These are phyloP conservation scores for Plectranthus barbatus DNA, from an alignment of 257 asterid genomes.

Conservation along the genomic window DNA sequence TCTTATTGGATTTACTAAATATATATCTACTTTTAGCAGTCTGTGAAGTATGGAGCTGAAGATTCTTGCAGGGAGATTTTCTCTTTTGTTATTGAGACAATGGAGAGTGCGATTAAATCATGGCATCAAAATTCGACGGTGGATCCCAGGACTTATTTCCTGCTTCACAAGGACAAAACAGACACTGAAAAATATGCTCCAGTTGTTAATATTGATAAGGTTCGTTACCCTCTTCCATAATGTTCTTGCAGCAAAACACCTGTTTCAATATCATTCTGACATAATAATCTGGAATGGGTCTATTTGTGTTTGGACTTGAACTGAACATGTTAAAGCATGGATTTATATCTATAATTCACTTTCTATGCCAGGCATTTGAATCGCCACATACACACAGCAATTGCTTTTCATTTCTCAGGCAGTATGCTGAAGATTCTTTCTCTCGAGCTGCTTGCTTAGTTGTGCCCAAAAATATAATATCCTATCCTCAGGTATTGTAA, in stretches of 20 bases:
- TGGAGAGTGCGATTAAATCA: conserved; percentile 77
- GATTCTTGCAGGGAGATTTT: conserved; percentile 44
- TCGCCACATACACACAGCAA: conserved; percentile 88
- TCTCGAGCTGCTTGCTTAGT: conserved; percentile 81
- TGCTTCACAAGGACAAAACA: conserved; percentile 66
- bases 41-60: conserved; percentile 50
- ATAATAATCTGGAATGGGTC: conserved; percentile 2
- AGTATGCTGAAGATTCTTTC: conserved; percentile 85
- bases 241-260: conserved; percentile 4
- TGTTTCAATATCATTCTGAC: not conserved
- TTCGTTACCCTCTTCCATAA: conserved; percentile 9
- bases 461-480: conserved; percentile 68
- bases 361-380: conserved; percentile 83
- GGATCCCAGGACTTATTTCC: conserved; percentile 81
- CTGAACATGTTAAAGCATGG: not conserved
- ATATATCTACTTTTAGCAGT: conserved; percentile 35
- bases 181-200: conserved; percentile 85
- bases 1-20: conserved; percentile 6
- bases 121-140: conserved; percentile 85
- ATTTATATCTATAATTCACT: conserved; percentile 4
- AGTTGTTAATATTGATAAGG: conserved; percentile 90
- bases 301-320: not conserved
- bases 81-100: conserved; percentile 73
- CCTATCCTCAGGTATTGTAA: conserved; percentile 83
- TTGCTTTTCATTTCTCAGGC: conserved; percentile 78